Base-by-base conservation (phyloP, 1,284 basidiomycete genomes). In the Cerrena zonata region DNA sequence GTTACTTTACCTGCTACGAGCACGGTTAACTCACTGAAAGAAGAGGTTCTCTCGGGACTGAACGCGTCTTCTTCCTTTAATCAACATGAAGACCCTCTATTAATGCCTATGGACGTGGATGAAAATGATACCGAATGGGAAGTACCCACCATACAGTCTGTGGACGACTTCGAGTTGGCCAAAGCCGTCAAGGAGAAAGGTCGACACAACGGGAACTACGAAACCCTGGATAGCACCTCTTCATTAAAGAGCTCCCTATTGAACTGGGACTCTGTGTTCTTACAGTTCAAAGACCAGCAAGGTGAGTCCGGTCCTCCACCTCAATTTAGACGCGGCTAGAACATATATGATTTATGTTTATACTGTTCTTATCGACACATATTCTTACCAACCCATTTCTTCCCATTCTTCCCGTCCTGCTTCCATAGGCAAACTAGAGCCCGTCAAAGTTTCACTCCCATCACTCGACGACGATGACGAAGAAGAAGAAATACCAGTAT, bases 141-240 rank as follows among this genome's bases (percentile, higher is more conserved):
- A 26, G 55, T 82, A 2, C 82, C 82, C 0, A 59, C 57, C n/a
- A 68, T 79, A 11, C 50, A 59, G 11, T 67, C 61, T 36, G 63
- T 64, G 5, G 68, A 75, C 19, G 83, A 86, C 53, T 88, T 90
- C 61, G 84, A 87, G 59, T 62, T 89, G 24, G 83, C 79, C 52
- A 73, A 72, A 22, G 71, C 68, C 5, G 56, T 75, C 39, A 78
- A 73, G 56, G 77, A 79, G 54, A 76, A 74, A 61, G 76, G 77
- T 2, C 70, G 69, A 46, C 67, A 63, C 43, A 75, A 70, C 19
- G 70, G 71, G 39, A 69, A 68, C 40, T 87, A 82, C 61, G 78
- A 82, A 52, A 55, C 71, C 4, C 60, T 89, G 51, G 63, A 72
- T 11, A 69, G 72, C n/a, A 64, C 66, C 2, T 63, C 67, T 47